Evolutionary conservation across 306 rosid genomes (phyloP).

Genomic region (Vachellia collinsii): DNA sequence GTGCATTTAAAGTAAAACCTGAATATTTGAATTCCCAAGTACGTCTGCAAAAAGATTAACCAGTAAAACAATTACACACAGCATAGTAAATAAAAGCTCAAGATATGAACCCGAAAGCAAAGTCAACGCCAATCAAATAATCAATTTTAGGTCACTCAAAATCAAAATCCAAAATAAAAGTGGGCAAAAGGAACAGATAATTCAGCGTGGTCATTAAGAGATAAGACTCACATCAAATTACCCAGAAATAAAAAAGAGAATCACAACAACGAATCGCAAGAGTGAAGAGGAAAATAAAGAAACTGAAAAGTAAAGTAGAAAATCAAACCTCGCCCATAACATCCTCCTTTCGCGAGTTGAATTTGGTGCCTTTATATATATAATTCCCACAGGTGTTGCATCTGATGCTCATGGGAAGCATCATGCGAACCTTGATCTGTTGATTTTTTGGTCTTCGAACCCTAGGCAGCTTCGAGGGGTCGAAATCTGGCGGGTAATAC

Average conservation of each 20-base stretch:
- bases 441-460: slow-evolving; percentile 73
- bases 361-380: slow-evolving; percentile 56
- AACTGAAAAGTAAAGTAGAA: background rate
- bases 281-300: background rate
- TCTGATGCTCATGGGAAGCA: slow-evolving; percentile 99
- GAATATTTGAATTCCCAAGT: slow-evolving; percentile 83
- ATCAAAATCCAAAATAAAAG: slow-evolving; percentile 10
- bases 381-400: slow-evolving; percentile 80
- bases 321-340: slow-evolving; percentile 48
- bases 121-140: slow-evolving; percentile 8
- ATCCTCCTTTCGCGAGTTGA: slow-evolving; percentile 56
- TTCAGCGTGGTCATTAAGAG: slow-evolving; percentile 46
- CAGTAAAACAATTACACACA: background rate
- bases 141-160: slow-evolving; percentile 6
- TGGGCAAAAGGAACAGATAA: background rate
- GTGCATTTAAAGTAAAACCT: slow-evolving; percentile 90
- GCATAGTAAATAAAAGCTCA: slow-evolving; percentile 15
- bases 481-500: slow-evolving; percentile 94
- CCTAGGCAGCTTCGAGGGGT: slow-evolving; percentile 80
- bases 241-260: background rate
- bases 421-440: slow-evolving; percentile 96
- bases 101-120: slow-evolving; percentile 16
- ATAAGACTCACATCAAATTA: background rate
- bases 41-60: slow-evolving; percentile 58
- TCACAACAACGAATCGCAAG: background rate